Evolutionary conservation across 768 basidiomycete genomes (phyloP).

Genomic region (Hirschioporus abietinus): DNA sequence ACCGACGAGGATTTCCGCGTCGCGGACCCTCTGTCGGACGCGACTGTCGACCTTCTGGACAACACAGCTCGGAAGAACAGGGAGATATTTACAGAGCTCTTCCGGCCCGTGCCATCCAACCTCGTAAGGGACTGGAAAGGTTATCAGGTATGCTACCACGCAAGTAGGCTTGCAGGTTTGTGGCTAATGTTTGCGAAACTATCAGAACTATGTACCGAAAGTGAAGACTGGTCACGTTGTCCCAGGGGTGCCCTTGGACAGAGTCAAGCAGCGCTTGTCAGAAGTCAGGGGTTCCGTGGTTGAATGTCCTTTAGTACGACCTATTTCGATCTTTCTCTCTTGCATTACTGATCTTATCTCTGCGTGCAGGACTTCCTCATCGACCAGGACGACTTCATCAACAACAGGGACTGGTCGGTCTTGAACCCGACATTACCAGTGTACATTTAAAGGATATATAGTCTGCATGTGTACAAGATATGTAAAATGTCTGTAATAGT

Average conservation of each 20-base stretch:
- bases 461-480: not conserved
- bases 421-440: slow-evolving; percentile 76
- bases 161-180: not conserved
- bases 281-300: slow-evolving; percentile 70
- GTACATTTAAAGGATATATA: slow-evolving; percentile 47
- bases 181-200: not conserved
- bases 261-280: slow-evolving; percentile 71
- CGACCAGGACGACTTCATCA: slow-evolving; percentile 67
- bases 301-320: slow-evolving; percentile 63
- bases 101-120: slow-evolving; percentile 84
- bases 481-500: not conserved
- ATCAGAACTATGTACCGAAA: slow-evolving; percentile 67
- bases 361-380: slow-evolving; percentile 71
- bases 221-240: slow-evolving; percentile 78
- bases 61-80: slow-evolving; percentile 75
- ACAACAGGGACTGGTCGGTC: slow-evolving; percentile 66
- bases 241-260: slow-evolving; percentile 55
- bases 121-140: slow-evolving; percentile 71
- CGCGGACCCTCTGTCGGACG: slow-evolving; percentile 71
- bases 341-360: slow-evolving; percentile 11
- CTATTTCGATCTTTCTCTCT: slow-evolving; percentile 10
- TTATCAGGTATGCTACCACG: slow-evolving; percentile 53
- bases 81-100: slow-evolving; percentile 81
- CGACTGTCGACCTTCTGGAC: slow-evolving; percentile 54
- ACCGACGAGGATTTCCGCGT: slow-evolving; percentile 57